A percentile compares a stretch with the other conserved stretches of the same genome.
These are phyloP conservation scores for Ilyonectria robusta DNA, from an alignment of 2,329 filamentous ascomycete genomes.

Conservation along the genomic window DNA sequence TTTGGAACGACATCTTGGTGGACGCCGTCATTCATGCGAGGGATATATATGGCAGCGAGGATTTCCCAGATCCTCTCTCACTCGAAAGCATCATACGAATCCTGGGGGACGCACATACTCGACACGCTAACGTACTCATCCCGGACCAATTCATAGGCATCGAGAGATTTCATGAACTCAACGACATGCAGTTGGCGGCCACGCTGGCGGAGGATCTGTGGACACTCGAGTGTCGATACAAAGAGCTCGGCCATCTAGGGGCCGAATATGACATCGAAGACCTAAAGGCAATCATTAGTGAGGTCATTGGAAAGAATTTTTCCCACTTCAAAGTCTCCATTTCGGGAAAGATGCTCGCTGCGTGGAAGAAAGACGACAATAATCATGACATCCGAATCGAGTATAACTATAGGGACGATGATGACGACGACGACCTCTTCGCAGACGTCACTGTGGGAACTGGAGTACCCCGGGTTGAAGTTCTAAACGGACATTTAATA, in stretches of 20 bases:
- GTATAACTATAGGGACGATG: background rate
- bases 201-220: conserved; percentile 13
- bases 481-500: background rate
- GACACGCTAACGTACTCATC: background rate
- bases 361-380: background rate
- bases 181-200: background rate
- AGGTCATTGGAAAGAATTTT: background rate
- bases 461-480: conserved; percentile 2
- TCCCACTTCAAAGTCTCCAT: background rate
- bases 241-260: too few relatives aligned
- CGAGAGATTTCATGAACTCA: background rate
- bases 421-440: background rate
- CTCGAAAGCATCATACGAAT: conserved; percentile 24
- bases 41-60: background rate
- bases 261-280: background rate
- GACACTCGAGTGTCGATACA: background rate
- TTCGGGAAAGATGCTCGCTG: background rate
- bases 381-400: background rate
- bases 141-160: background rate
- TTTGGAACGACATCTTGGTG: conserved; percentile 20
- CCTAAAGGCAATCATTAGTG: background rate
- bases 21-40: background rate
- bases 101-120: background rate
- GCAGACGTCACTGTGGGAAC: background rate
- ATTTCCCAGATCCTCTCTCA: background rate